phyloP scores from a whole-genome alignment of 2,329 filamentous ascomycete species.

The Trichothecium sympodiale region DNA sequence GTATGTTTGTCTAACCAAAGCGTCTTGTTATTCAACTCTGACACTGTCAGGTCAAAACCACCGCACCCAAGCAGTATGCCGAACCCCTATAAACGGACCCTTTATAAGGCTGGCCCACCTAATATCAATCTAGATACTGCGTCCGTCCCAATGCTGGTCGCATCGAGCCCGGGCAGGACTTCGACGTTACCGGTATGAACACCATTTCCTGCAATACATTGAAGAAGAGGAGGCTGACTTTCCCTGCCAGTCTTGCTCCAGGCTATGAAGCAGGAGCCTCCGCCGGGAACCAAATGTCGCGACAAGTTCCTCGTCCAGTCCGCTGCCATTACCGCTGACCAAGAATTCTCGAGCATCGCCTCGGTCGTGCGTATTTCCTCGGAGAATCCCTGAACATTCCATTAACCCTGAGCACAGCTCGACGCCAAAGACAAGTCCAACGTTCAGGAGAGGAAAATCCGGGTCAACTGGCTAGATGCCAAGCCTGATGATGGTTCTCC shows the following conservation, averaged over 20 bases:
- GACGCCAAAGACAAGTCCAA: conserved; percentile 64
- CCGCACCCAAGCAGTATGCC: conserved; percentile 92
- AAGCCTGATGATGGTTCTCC: conserved; percentile 27
- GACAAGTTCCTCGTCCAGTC: conserved; percentile 98
- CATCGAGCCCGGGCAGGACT: conserved; percentile 79
- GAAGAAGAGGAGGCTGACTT: conserved; percentile 10
- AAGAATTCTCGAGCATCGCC: conserved; percentile 71
- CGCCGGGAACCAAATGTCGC: conserved; percentile 76
- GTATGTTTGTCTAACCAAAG: conserved; percentile 27
- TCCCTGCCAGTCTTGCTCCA: conserved; percentile 68
- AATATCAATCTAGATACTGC: conserved; percentile 62
- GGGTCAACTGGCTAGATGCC: conserved; percentile 71
- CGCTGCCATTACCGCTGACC: conserved; percentile 69
- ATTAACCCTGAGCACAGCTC: conserved; percentile 58
- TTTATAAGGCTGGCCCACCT: conserved; percentile 9
- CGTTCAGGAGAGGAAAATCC: conserved; percentile 91
- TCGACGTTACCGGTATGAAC: conserved; percentile 78
- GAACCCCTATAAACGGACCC: conserved; percentile 3
- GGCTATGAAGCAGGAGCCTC: conserved; percentile 93
- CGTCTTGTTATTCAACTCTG: conserved; percentile 3
- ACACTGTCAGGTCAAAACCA: conserved; percentile 78
- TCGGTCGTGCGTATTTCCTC: conserved; percentile 54
- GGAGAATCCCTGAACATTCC: too few relatives aligned
- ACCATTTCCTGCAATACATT: not conserved
- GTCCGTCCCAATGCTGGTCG: conserved; percentile 94